Percentiles rank a stretch among this genome's conserved stretches.
These are phyloP conservation scores for Trichoderma gracile DNA, from an alignment of 2,329 filamentous ascomycete genomes.

Conservation along the genomic window DNA sequence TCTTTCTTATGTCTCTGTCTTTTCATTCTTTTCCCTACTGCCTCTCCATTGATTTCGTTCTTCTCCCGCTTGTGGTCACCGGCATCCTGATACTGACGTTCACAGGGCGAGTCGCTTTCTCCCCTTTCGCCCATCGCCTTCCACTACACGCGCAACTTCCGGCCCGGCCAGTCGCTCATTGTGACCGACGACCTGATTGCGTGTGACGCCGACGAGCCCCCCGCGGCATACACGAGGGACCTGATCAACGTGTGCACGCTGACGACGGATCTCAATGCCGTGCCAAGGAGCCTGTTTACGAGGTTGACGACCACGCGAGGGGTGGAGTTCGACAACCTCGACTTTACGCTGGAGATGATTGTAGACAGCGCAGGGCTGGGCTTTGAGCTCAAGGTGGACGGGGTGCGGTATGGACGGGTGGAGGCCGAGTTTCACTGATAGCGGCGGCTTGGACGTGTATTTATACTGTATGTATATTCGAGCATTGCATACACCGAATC, in stretches of 20 bases:
- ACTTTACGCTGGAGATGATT: slow-evolving; percentile 81
- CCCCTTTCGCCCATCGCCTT: slow-evolving; percentile 75
- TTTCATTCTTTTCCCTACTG: not conserved
- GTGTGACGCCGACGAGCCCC: slow-evolving; percentile 68
- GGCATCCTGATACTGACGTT: not conserved
- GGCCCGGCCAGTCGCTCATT: slow-evolving; percentile 72
- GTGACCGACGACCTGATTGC: slow-evolving; percentile 81
- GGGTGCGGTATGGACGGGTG: slow-evolving; percentile 73
- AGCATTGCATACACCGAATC: not conserved
- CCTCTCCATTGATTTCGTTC: not conserved
- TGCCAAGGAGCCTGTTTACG: slow-evolving; percentile 72
- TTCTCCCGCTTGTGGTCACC: too few species aligned
- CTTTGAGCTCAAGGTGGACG: slow-evolving; percentile 78
- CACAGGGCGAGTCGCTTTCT: slow-evolving; percentile 70
- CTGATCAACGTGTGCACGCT: slow-evolving; percentile 75
- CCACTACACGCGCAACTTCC: slow-evolving; percentile 84
- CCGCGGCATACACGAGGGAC: slow-evolving; percentile 58
- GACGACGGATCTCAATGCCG: slow-evolving; percentile 75
- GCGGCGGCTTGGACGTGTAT: not conserved
- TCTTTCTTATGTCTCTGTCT: too few species aligned
- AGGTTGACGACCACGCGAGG: slow-evolving; percentile 75
- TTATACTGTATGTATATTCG: not conserved
- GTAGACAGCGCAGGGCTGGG: slow-evolving; percentile 74
- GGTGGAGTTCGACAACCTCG: slow-evolving; percentile 78
- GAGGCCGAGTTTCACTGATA: slow-evolving; percentile 72